Base-by-base conservation (phyloP, 1,139 yeast genomes). In the Suhomyces panamericanus region DNA sequence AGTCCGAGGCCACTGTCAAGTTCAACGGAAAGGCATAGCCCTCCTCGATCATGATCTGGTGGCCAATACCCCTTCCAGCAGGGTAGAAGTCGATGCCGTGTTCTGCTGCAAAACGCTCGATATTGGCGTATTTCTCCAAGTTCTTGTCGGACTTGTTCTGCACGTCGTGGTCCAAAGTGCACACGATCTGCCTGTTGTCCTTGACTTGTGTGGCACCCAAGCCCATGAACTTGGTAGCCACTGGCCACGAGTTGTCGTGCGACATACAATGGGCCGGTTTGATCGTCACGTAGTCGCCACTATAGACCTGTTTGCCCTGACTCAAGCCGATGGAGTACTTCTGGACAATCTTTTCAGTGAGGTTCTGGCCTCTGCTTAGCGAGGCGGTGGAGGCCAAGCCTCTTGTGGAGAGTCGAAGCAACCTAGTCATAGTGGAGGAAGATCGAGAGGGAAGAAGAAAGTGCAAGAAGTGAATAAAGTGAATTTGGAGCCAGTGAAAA, bases 221-320 rank as follows among this genome's bases (percentile, higher is more conserved):
- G 6, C 96, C 96, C 85, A 83, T 89, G 68, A 95, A 93, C 70
- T 93, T 93, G 59, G 93, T 77, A 1, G 99, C 99, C 24, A 93
- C 97, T 0, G 99, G 99, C 99, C 99, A 93, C 41, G 97, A 85
- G 67, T 93, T 93, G 66, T 93, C 99, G 65, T 93, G 99, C 12
- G 98, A 88, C 99, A 95, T 93, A 66, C 96, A 93, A 70, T 93
- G 96, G 7, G 96, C 95, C 8, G 99, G 99, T 60, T 77, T 80
- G 61, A 95, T 91, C 7, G 96, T 83, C 44, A 95, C 98, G 68
- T 91, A 93, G 70, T 95, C 99, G 15, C 99, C 99, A 46, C 90
- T 78, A 57, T 73, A 81, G 28, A 93, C 96, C 48, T 73, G 64
- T 62, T 91, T 91, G 39, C 81, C 84, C 16, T 73, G 60, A 14